phyloP scores from a whole-genome alignment of 2,329 filamentous ascomycete genomes.

The Zasmidium angulare region DNA sequence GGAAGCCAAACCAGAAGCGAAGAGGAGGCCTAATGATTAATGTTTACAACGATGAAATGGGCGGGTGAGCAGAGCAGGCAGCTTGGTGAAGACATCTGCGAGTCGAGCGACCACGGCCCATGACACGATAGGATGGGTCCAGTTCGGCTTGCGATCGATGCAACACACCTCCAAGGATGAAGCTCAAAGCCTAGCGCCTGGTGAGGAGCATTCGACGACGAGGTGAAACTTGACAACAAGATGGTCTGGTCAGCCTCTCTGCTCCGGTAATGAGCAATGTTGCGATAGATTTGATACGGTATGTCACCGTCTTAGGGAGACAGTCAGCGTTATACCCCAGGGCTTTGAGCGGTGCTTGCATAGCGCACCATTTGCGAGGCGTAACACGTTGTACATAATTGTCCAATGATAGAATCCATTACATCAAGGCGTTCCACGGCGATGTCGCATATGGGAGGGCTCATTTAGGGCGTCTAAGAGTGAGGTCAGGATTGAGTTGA shows the following conservation, averaged over 20 bases:
- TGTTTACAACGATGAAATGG: neutral
- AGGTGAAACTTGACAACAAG: no score
- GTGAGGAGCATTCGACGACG: no score
- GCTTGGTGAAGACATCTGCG: neutral
- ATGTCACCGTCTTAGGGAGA: neutral
- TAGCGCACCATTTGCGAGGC: no score
- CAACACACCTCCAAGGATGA: no score
- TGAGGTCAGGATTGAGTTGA: neutral
- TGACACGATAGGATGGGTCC: no score
- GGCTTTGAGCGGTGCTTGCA: no score
- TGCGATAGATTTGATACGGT: no score
- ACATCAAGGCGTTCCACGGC: neutral
- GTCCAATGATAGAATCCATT: neutral
- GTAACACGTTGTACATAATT: neutral
- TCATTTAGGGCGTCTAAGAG: neutral
- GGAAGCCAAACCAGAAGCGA: neutral
- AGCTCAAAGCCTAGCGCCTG: no score
- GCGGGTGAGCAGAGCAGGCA: neutral
- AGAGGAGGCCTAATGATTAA: neutral
- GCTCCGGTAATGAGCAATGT: no score
- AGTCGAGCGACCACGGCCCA: neutral
- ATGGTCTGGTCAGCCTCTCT: no score
- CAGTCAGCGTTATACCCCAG: no score
- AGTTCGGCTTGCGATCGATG: no score
- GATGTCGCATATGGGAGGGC: neutral